Percentiles rank a stretch among this genome's conserved stretches.
These are phyloP conservation scores for Apiotrichum porosum DNA, from an alignment of 1,284 basidiomycete genomes.

Conservation along the genomic window DNA sequence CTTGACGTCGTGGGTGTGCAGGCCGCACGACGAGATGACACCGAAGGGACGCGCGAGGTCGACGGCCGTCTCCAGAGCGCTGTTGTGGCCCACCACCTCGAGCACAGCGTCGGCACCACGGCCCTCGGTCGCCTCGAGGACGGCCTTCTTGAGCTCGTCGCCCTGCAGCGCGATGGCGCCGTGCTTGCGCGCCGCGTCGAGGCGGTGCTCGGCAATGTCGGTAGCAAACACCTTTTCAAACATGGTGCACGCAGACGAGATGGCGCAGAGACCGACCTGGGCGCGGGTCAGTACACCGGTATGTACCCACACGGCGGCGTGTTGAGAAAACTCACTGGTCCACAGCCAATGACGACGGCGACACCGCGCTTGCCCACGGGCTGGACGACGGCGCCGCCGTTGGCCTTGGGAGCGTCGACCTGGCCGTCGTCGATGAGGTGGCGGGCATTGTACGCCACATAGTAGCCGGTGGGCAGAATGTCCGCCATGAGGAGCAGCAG, in stretches of 20 bases:
- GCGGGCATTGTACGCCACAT: constrained; percentile 46
- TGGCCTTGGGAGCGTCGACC: neutral
- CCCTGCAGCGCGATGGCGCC: constrained; percentile 44
- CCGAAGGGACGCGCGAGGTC: constrained; percentile 75
- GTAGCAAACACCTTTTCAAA: constrained; percentile 43
- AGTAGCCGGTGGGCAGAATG: constrained; percentile 51
- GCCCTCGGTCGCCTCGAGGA: constrained; percentile 39
- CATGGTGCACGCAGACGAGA: constrained; percentile 44
- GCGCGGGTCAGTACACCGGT: too few relatives aligned
- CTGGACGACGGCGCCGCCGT: constrained; percentile 4
- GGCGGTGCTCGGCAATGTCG: constrained; percentile 28
- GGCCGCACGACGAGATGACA: constrained; percentile 71
- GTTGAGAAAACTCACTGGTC: constrained; percentile 40
- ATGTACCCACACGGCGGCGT: neutral
- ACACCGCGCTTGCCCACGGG: constrained; percentile 34
- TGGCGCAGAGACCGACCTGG: constrained; percentile 46
- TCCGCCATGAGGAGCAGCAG: constrained; percentile 50
- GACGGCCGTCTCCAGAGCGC: constrained; percentile 66
- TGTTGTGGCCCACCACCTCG: constrained; percentile 72
- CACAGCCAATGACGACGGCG: constrained; percentile 49
- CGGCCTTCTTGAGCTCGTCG: constrained; percentile 26
- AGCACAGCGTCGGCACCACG: constrained; percentile 50
- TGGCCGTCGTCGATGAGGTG: constrained; percentile 30
- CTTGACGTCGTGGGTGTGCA: constrained; percentile 46
- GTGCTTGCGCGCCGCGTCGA: constrained; percentile 36